Conservation (phyloP, 352 stramenopile genomes). For the Phytopythium aichiense region DNA sequence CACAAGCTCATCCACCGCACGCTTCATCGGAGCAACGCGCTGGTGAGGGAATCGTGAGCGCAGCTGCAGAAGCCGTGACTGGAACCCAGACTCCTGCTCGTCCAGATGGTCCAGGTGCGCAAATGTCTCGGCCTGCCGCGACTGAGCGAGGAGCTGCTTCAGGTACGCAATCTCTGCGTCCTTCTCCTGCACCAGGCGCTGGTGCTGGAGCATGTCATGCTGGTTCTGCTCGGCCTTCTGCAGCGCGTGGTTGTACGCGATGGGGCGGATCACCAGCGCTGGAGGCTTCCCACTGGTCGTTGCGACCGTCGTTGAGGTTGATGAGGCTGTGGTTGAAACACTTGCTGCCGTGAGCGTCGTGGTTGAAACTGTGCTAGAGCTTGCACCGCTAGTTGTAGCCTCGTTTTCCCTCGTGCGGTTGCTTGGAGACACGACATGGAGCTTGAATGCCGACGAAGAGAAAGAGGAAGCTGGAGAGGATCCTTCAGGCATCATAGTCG, state of each 20-base stretch:
- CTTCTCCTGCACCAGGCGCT: conserved; percentile 62
- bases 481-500: no score
- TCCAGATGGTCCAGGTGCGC: conserved; percentile 11
- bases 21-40: conserved; percentile 16
- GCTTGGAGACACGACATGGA: conserved; percentile 5
- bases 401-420: background rate
- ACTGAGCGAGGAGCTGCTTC: conserved; percentile 31
- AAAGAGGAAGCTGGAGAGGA: background rate
- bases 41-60: conserved; percentile 38
- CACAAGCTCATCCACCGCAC: conserved; percentile 38
- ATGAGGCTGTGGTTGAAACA: conserved; percentile 4
- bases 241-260: conserved; percentile 67
- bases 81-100: conserved; percentile 2
- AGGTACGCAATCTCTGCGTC: conserved; percentile 58
- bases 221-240: conserved; percentile 65
- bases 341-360: conserved; percentile 3
- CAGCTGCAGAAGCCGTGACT: conserved; percentile 10
- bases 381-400: background rate
- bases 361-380: background rate
- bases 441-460: conserved; percentile 1
- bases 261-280: conserved; percentile 63
- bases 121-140: conserved; percentile 11
- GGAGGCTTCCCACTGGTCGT: conserved; percentile 17
- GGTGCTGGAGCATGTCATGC: conserved; percentile 45
- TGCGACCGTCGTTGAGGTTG: background rate